Conservation (phyloP, 768 basidiomycete species). For the Chalciporus pseudorubinellus region DNA sequence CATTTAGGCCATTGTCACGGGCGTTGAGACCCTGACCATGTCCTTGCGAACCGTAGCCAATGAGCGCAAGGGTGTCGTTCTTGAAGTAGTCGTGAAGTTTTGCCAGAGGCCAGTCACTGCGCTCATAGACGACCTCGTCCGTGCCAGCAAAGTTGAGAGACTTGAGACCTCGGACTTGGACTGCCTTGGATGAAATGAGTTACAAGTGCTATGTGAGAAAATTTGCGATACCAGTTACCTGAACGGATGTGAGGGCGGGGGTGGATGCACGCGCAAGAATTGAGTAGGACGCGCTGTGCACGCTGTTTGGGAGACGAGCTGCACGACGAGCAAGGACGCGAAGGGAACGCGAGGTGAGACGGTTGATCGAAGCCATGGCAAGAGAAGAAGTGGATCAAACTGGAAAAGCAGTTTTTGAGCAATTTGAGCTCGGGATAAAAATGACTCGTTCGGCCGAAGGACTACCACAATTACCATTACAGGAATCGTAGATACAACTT, state of each 20-base stretch:
- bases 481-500: conserved; percentile 1
- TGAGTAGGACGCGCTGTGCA: conserved; percentile 65
- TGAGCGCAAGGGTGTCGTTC: conserved; percentile 97
- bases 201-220: conserved; percentile 23
- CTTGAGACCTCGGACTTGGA: conserved; percentile 76
- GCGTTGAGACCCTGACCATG: conserved; percentile 99
- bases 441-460: neutral
- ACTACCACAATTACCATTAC: conserved; percentile 1
- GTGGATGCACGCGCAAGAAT: conserved; percentile 50
- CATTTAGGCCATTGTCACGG: conserved; percentile 97
- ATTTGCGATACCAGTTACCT: conserved; percentile 17
- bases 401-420: neutral
- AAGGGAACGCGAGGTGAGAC: conserved; percentile 64
- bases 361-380: conserved; percentile 60
- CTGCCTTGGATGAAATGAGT: conserved; percentile 30
- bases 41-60: conserved; percentile 98
- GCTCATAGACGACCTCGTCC: conserved; percentile 92
- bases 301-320: conserved; percentile 42
- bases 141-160: conserved; percentile 96
- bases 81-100: conserved; percentile 99
- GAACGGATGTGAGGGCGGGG: conserved; percentile 22
- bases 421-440: neutral
- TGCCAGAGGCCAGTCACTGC: conserved; percentile 94
- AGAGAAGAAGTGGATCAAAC: neutral
- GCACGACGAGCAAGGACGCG: conserved; percentile 55